Base-by-base conservation (phyloP, 345 rosid species). In the Salix koriyanagi region DNA sequence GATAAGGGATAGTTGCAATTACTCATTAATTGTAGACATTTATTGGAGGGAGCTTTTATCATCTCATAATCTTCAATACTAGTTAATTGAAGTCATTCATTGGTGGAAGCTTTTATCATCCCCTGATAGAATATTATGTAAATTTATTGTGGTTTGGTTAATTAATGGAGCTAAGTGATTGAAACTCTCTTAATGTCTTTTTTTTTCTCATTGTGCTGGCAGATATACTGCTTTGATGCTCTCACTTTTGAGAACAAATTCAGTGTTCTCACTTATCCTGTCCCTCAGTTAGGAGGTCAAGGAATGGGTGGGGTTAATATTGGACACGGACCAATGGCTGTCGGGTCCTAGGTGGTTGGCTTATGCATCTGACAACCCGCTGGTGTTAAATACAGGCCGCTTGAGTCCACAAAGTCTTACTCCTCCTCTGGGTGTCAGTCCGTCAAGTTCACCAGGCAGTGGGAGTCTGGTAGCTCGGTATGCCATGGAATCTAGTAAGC, bases 261-360 rank as follows among this genome's bases (percentile, higher is more conserved):
- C 81, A 93, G 98, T 71, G 93, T 96, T 52, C 97, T 96, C 76
- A 92, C 98, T 1, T 89, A 90, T 89, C 98, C 95, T 26, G 89
- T 92, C 85, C 99, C 94, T 58, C 99, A 91, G 54, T 77, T 89
- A 78, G 96, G 92, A 79, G 91, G 89, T 79, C 96, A 89, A 81
- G 97, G 97, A 84, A 74, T 83, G 50, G 54, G 78, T 68, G 96
- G 94, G 79, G 84, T 92, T 73, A 92, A 92, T 84, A 72, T 92
- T 26, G 99, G 99, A 48, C 92, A 92, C 78, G 99, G 99, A 73
- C 99, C 99, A 74, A 91, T 93, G 99, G 94, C 96, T 79, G 90
- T 96, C n/a, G 74, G 99, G 99, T 68, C 87, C 96, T 23, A 88
- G 97, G 83, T 96, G 98, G 99, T 85, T 96, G 85, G 99, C 97